Conservation (phyloP, 2,329 filamentous ascomycete species). For the Lecanosticta acicola region DNA sequence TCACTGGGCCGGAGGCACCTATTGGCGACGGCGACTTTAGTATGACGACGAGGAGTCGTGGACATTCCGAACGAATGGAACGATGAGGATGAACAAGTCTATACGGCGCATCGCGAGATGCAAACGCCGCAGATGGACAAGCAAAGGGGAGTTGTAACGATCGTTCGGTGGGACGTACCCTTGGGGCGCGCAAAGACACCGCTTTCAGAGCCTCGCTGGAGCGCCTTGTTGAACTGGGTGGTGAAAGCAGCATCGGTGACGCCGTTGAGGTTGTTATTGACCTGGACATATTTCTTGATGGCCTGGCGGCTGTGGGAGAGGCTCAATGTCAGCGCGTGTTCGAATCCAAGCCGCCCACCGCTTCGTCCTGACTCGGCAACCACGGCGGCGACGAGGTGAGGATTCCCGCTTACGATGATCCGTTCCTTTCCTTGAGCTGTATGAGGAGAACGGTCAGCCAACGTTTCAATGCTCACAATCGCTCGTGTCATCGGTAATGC, state of each 20-base stretch:
- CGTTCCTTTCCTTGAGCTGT: constrained; percentile 65
- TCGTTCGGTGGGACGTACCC: constrained; percentile 54
- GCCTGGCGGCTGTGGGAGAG: constrained; percentile 55
- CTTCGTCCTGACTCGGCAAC: constrained; percentile 12
- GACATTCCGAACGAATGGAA: constrained; percentile 4
- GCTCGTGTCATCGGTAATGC: constrained; percentile 6
- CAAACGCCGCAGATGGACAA: constrained; percentile 8
- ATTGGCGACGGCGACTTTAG: constrained; percentile 23
- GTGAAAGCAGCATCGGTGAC: constrained; percentile 56
- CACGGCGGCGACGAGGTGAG: constrained; percentile 24
- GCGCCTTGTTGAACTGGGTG: constrained; percentile 78
- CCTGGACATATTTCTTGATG: constrained; percentile 68
- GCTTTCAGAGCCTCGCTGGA: constrained; percentile 77
- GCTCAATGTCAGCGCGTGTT: constrained; percentile 24
- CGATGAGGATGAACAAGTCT: constrained; percentile 4
- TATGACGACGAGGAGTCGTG: constrained; percentile 7
- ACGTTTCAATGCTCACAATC: constrained; percentile 15
- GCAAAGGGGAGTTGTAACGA: constrained; percentile 14
- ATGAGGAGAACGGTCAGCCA: constrained; percentile 47
- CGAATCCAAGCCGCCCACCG: constrained; percentile 10
- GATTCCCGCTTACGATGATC: constrained; percentile 56
- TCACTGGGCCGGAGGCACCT: constrained; percentile 84
- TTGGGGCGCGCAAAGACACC: constrained; percentile 85
- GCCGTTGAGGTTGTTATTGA: constrained; percentile 60
- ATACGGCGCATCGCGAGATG: constrained; percentile 8